These are phyloP conservation scores for Fusarium marasasianum DNA, from an alignment of 2,329 filamentous ascomycete species.

Conservation along the genomic window DNA sequence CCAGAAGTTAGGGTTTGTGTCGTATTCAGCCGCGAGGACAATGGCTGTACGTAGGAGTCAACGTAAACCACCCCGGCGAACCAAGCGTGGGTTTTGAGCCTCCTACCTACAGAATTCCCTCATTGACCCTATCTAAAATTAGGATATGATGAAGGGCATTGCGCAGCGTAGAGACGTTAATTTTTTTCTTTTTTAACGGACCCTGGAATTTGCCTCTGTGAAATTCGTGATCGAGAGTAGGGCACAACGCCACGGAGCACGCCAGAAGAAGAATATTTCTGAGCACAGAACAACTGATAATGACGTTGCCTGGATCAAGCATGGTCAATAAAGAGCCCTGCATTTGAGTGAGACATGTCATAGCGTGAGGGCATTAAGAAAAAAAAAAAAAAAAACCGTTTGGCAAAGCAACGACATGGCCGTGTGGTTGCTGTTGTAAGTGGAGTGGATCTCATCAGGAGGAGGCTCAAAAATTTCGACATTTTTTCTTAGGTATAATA, in stretches of 20 bases:
- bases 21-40: slow-evolving; percentile 1
- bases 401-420: slow-evolving; percentile 13
- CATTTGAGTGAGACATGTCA: slow-evolving; percentile 27
- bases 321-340: slow-evolving; percentile 11
- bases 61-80: neutral
- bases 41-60: neutral
- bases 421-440: slow-evolving; percentile 3
- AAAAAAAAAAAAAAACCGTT: neutral
- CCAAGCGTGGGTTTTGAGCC: slow-evolving; percentile 17
- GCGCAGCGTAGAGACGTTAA: neutral
- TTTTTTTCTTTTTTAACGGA: neutral
- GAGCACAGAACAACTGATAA: neutral
- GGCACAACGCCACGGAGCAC: slow-evolving; percentile 29
- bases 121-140: slow-evolving; percentile 9
- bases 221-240: slow-evolving; percentile 19
- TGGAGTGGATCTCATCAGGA: slow-evolving; percentile 12
- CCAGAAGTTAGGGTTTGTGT: slow-evolving; percentile 29
- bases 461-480: slow-evolving; percentile 26
- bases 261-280: neutral
- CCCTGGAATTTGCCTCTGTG: slow-evolving; percentile 8
- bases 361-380: neutral
- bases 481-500: neutral
- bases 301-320: slow-evolving; percentile 3
- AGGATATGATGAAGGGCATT: neutral
- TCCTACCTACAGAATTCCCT: neutral